Evolutionary conservation across 1,284 basidiomycete genomes (phyloP).

Genomic region (Cutaneotrichosporon dermatis): DNA sequence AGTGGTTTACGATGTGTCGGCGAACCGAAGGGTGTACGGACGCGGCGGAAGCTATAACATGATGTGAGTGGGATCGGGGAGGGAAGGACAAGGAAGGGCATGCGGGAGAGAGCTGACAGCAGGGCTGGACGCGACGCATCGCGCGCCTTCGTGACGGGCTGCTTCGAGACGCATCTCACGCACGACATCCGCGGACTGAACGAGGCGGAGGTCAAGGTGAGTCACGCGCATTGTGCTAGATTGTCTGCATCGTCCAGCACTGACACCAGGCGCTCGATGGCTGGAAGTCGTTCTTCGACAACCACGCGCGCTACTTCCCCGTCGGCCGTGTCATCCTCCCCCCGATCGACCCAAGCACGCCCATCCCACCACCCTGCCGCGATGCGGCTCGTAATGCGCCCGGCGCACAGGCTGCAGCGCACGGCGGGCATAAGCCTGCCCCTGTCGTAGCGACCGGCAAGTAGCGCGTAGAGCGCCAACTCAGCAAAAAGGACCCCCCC

Average conservation of each 20-base stretch:
- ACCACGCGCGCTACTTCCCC: slow-evolving; percentile 70
- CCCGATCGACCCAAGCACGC: slow-evolving; percentile 69
- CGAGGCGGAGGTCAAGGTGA: slow-evolving; percentile 65
- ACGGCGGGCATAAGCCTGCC: slow-evolving; percentile 45
- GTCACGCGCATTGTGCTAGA: slow-evolving; percentile 28
- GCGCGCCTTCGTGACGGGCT: slow-evolving; percentile 84
- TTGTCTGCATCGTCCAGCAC: background rate
- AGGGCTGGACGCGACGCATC: slow-evolving; percentile 81
- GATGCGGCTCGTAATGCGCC: slow-evolving; percentile 59
- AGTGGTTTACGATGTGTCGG: slow-evolving; percentile 53
- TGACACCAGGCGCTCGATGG: slow-evolving; percentile 62
- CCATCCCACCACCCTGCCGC: slow-evolving; percentile 70
- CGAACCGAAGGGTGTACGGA: slow-evolving; percentile 49
- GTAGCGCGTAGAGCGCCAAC: slow-evolving; percentile 40
- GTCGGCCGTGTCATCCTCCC: slow-evolving; percentile 58
- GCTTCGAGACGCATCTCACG: slow-evolving; percentile 79
- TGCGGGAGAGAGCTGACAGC: background rate
- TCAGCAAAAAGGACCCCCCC: too few relatives aligned
- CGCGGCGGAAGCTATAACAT: slow-evolving; percentile 48
- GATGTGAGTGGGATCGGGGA: slow-evolving; percentile 39
- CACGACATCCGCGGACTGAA: slow-evolving; percentile 80
- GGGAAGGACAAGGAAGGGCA: background rate
- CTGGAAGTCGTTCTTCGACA: slow-evolving; percentile 83
- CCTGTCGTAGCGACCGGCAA: slow-evolving; percentile 72
- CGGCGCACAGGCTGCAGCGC: slow-evolving; percentile 52